A percentile compares a stretch with the other conserved stretches of the same genome.
phyloP scores from a whole-genome alignment of 2,329 filamentous ascomycete genomes.

The Pseudogymnoascus sp. region DNA sequence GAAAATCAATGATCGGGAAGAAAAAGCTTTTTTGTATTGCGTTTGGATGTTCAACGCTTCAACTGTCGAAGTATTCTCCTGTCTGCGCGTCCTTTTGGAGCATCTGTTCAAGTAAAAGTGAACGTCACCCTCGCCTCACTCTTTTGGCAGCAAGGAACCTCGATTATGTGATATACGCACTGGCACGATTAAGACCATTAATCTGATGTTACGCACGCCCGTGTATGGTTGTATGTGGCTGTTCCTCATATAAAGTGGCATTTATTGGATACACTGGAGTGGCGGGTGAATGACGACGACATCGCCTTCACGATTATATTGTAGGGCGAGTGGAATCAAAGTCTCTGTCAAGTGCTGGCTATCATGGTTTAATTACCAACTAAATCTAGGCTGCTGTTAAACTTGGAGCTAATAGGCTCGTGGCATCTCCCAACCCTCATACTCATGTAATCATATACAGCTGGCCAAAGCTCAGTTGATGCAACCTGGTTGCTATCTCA shows the following conservation, averaged over 20 bases:
- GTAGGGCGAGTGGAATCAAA: not conserved
- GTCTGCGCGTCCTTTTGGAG: too few relatives aligned
- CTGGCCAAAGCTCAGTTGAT: too few relatives aligned
- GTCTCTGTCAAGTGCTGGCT: not conserved
- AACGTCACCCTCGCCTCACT: too few relatives aligned
- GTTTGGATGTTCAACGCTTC: too few relatives aligned
- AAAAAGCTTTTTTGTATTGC: too few relatives aligned
- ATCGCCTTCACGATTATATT: not conserved
- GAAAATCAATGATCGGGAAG: too few relatives aligned
- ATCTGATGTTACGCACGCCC: too few relatives aligned
- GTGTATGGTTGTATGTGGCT: not conserved
- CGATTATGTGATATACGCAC: too few relatives aligned
- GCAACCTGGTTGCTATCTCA: not conserved
- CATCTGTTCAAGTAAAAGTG: too few relatives aligned
- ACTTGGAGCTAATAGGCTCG: not conserved
- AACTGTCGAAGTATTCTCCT: too few relatives aligned
- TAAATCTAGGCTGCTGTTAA: not conserved
- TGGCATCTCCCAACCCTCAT: not conserved
- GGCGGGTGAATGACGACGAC: not conserved
- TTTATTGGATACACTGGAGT: not conserved
- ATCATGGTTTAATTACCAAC: not conserved
- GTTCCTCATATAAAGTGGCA: not conserved
- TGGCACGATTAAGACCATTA: too few relatives aligned
- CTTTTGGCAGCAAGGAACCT: too few relatives aligned
- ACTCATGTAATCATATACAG: not conserved